Conservation (phyloP, 495 filamentous ascomycete species). For the Penicillium macrosclerotiorum region DNA sequence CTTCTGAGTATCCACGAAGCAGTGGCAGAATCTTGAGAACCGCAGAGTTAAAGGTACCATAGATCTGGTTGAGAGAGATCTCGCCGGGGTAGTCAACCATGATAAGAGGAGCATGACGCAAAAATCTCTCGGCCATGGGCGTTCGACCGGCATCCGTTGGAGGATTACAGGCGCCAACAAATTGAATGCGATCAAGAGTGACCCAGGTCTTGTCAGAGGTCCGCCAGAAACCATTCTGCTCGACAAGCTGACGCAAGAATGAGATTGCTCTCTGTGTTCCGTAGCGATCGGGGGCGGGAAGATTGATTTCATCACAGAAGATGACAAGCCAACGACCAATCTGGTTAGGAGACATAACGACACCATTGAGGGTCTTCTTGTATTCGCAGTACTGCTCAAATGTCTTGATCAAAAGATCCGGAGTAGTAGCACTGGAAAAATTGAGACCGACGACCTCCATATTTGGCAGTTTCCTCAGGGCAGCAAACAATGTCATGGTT, state of each 20-base stretch:
- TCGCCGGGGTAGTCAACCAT: constrained; percentile 99
- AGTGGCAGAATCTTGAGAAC: constrained; percentile 95
- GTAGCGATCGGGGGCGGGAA: constrained; percentile 97
- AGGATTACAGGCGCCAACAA: constrained; percentile 97
- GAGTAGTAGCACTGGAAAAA: constrained; percentile 97
- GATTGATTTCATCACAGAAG: constrained; percentile 99
- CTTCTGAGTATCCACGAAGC: constrained; percentile 89
- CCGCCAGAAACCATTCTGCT: constrained; percentile 99
- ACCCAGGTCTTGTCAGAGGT: constrained; percentile 98
- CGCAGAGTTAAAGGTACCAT: constrained; percentile 96
- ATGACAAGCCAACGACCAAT: constrained; percentile 97
- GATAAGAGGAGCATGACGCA: constrained; percentile 91
- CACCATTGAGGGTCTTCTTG: constrained; percentile 93
- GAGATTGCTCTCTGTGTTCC: constrained; percentile 96
- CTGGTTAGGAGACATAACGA: constrained; percentile 92
- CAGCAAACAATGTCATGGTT: constrained; percentile 99
- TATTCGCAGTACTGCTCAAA: constrained; percentile 99
- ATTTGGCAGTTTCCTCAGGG: constrained; percentile 89
- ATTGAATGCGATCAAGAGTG: constrained; percentile 94
- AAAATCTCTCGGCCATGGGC: constrained; percentile 86
- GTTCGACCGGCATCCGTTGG: constrained; percentile 98
- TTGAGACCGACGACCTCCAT: constrained; percentile 99
- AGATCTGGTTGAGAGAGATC: constrained; percentile 89
- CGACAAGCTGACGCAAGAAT: constrained; percentile 93
- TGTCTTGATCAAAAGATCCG: constrained; percentile 95